A percentile compares a stretch with the other conserved stretches of the same genome.
Conservation (phyloP, 2,329 filamentous ascomycete species). For the Phyllosticta ampelicida region DNA sequence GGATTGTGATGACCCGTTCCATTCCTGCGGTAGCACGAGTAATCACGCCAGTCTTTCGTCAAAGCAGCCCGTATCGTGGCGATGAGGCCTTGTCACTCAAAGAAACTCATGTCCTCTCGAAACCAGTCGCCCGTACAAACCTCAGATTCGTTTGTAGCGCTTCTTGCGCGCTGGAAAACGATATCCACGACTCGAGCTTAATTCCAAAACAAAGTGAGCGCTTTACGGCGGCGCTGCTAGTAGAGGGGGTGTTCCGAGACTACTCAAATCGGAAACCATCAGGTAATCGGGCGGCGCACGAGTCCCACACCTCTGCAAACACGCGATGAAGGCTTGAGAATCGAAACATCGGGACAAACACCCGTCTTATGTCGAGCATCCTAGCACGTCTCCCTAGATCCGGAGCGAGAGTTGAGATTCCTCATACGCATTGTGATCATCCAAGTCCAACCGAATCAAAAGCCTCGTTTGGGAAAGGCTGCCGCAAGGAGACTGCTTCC, state of each 20-base stretch:
- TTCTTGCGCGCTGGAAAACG: neutral
- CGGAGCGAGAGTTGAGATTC: neutral
- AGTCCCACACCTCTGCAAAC: neutral
- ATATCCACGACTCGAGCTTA: neutral
- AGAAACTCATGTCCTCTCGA: neutral
- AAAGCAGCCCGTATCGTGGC: neutral
- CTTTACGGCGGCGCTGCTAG: neutral
- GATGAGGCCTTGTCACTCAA: neutral
- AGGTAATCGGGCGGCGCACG: neutral
- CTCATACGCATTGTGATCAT: neutral
- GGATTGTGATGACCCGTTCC: neutral
- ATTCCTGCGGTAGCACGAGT: neutral
- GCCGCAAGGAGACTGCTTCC: neutral
- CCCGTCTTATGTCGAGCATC: neutral
- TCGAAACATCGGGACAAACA: neutral
- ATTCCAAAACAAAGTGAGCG: neutral
- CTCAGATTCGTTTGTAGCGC: neutral
- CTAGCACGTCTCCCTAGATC: neutral
- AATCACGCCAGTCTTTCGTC: neutral
- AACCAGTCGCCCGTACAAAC: neutral
- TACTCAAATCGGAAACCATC: neutral
- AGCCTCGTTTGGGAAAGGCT: neutral
- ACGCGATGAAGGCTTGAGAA: neutral
- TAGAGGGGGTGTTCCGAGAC: neutral
- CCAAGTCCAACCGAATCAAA: neutral